Evolutionary conservation across 2,329 filamentous ascomycete species (phyloP).

Genomic region (Xylariaceae sp.): DNA sequence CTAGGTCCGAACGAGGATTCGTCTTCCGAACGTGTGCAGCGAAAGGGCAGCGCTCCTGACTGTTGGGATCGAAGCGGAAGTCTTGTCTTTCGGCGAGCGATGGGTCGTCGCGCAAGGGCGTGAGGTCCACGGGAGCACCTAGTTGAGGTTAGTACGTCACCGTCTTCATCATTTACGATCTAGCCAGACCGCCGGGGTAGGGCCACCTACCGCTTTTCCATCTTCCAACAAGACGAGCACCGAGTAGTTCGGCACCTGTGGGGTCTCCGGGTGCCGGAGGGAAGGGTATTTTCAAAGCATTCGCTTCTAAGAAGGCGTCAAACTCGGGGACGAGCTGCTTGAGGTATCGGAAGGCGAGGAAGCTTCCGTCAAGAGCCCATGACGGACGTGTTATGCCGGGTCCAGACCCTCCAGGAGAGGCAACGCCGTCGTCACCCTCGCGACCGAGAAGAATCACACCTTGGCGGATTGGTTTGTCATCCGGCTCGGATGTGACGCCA

Average conservation of each 20-base stretch:
- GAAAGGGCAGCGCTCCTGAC: slow-evolving; percentile 50
- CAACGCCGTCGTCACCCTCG: slow-evolving; percentile 41
- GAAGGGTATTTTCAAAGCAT: slow-evolving; percentile 11
- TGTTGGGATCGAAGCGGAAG: slow-evolving; percentile 45
- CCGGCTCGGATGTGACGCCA: slow-evolving; percentile 23
- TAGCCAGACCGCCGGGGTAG: not conserved
- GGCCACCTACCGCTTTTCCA: slow-evolving; percentile 47
- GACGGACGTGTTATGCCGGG: slow-evolving; percentile 33
- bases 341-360: slow-evolving; percentile 52
- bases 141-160: not conserved
- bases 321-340: slow-evolving; percentile 54
- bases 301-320: slow-evolving; percentile 46
- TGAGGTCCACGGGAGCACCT: slow-evolving; percentile 46
- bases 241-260: slow-evolving; percentile 46
- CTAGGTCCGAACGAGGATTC: slow-evolving; percentile 49
- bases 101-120: slow-evolving; percentile 41
- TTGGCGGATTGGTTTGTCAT: slow-evolving; percentile 42
- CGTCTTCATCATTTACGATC: not conserved
- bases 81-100: slow-evolving; percentile 44
- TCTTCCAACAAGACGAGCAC: slow-evolving; percentile 51
- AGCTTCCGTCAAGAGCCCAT: slow-evolving; percentile 54
- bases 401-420: not conserved
- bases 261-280: slow-evolving; percentile 27
- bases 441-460: slow-evolving; percentile 47
- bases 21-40: slow-evolving; percentile 56